A percentile compares a stretch with the other conserved stretches of the same genome.
phyloP scores from a whole-genome alignment of 148 eudicot genomes.

The Amaranthus hypochondriacus region DNA sequence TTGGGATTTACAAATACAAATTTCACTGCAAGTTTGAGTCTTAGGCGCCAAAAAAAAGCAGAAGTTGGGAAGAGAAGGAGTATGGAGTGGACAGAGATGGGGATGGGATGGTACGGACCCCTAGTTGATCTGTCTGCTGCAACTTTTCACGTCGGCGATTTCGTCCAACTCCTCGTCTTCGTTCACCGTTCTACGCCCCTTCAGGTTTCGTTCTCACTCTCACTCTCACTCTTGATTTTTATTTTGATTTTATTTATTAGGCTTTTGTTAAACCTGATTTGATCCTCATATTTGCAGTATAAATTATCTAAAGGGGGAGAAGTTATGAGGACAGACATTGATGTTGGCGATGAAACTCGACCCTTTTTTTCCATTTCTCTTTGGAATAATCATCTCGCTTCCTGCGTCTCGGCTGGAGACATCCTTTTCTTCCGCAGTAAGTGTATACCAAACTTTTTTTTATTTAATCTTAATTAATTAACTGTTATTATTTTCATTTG shows the following conservation, averaged over 20 bases:
- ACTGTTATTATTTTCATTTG: not conserved
- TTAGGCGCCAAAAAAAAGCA: too few species aligned
- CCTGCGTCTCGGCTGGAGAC: constrained; percentile 47
- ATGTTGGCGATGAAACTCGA: constrained; percentile 81
- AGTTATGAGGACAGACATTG: constrained; percentile 63
- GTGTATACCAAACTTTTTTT: not conserved
- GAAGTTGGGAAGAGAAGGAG: too few species aligned
- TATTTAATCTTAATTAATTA: not conserved
- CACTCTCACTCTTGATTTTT: not conserved
- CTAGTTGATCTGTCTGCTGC: constrained; percentile 64
- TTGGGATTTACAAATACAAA: too few species aligned
- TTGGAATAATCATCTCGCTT: constrained; percentile 60
- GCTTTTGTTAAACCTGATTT: not conserved
- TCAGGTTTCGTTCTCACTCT: constrained; percentile 35
- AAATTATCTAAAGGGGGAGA: constrained; percentile 48
- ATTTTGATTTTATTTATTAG: not conserved
- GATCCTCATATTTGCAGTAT: constrained; percentile 38
- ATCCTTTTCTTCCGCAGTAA: constrained; percentile 67
- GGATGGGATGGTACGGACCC: constrained; percentile 80
- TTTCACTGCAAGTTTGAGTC: too few species aligned
- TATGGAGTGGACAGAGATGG: not conserved
- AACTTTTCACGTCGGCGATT: constrained; percentile 55
- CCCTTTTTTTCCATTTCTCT: constrained; percentile 62
- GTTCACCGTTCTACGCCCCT: constrained; percentile 61
- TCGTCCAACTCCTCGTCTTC: constrained; percentile 67